Conservation (phyloP, 2,329 filamentous ascomycete genomes). For the Amesomyces nigricolor region DNA sequence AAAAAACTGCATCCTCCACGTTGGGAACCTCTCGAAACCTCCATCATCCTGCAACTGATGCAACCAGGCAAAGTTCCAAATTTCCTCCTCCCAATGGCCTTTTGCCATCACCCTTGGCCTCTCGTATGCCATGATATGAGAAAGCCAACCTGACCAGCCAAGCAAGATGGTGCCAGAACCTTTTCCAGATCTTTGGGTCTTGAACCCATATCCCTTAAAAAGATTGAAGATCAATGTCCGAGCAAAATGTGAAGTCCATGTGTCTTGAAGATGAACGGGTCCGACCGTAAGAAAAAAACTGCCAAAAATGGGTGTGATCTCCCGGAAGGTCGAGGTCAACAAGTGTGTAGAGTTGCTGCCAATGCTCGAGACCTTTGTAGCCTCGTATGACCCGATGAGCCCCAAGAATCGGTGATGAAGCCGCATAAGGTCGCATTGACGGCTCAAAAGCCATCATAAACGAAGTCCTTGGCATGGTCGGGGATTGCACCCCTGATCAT, state of each 20-base stretch:
- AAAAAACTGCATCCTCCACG: neutral
- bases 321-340: no score
- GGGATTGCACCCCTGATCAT: slow-evolving; percentile 34
- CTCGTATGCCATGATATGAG: neutral
- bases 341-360: no score
- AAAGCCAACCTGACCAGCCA: neutral
- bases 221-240: neutral
- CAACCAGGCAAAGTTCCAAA: neutral
- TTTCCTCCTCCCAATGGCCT: neutral
- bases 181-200: neutral
- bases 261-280: no score
- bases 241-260: neutral
- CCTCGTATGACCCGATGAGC: no score
- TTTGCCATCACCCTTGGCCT: neutral
- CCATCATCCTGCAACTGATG: neutral
- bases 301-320: no score
- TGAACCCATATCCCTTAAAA: neutral
- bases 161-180: neutral
- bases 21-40: neutral
- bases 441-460: slow-evolving; percentile 17
- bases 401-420: no score
- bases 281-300: no score
- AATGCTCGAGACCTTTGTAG: no score
- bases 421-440: neutral
- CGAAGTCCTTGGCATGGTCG: slow-evolving; percentile 24